Evolutionary conservation across 2,329 filamentous ascomycete species (phyloP).

Genomic region (Diaporthe humulicola): DNA sequence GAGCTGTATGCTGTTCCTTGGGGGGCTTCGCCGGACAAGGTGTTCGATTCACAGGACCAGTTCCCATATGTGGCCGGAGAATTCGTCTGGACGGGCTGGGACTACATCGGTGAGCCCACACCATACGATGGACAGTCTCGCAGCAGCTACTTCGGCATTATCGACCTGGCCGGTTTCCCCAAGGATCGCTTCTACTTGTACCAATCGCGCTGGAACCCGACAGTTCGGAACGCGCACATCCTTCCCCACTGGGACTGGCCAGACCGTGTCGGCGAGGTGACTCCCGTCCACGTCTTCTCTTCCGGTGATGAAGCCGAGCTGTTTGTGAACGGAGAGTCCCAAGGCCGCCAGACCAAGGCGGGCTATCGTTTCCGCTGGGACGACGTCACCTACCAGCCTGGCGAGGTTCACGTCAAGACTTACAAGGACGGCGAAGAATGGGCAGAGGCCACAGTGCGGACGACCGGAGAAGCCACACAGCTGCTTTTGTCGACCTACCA

Average conservation of each 20-base stretch:
- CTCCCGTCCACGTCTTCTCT: conserved; percentile 67
- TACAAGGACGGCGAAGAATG: conserved; percentile 63
- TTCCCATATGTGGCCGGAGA: conserved; percentile 66
- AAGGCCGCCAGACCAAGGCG: conserved; percentile 54
- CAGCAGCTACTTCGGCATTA: conserved; percentile 68
- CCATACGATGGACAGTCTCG: conserved; percentile 59
- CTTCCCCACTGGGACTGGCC: conserved; percentile 71
- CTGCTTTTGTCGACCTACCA: conserved; percentile 58
- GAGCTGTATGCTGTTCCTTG: conserved; percentile 63
- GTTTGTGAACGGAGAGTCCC: conserved; percentile 64
- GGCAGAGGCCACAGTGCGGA: conserved; percentile 57
- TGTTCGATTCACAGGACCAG: conserved; percentile 62
- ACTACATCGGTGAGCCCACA: conserved; percentile 64
- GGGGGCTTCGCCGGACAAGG: conserved; percentile 65
- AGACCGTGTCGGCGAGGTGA: conserved; percentile 59
- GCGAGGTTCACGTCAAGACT: conserved; percentile 60
- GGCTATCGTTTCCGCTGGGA: conserved; percentile 67
- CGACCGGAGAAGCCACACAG: conserved; percentile 54
- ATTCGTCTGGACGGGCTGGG: conserved; percentile 65
- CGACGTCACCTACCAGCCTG: conserved; percentile 60
- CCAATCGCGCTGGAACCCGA: conserved; percentile 65
- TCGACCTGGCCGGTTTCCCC: conserved; percentile 68
- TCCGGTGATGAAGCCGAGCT: conserved; percentile 66
- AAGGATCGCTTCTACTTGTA: conserved; percentile 70
- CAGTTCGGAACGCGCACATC: conserved; percentile 63